Base-by-base conservation (phyloP, 345 rosid species). In the Eutrema yunnanense region DNA sequence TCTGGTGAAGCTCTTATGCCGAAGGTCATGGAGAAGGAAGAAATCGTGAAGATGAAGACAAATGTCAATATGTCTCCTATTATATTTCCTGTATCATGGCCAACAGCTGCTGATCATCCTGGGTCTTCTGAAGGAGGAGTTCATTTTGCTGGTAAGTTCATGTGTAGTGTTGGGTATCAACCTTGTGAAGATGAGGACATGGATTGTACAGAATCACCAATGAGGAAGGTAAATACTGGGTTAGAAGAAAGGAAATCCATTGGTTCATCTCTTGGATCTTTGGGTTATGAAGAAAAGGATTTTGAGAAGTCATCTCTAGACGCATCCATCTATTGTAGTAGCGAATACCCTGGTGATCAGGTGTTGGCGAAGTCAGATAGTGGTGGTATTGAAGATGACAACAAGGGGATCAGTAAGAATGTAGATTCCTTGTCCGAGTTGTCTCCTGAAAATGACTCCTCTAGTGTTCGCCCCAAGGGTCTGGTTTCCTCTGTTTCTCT, bases 11-110 rank as follows among this genome's bases (percentile, higher is more conserved):
- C 36, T 48, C 57, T 83, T 61, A 29, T 79, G 2, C 6, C 12
- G 32, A 84, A 84, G 63, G 82, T 62, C 80, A 73, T 53, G 37
- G 87, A 82, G 86, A 90, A 80, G 83, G 88, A 83, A 78, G 85
- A 71, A 60, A 67, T 83, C 42, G 69, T 77, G 73, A 88, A 83
- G 83, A 81, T 58, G 73, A 47, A 75, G n/a, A 75, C 72, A 22
- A 22, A 22, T 0, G 26, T 22, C 75, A 78, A 51, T 32, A 71
- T 26, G 8, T 65, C 65, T 48, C 69, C 79, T 67, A 47, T 32
- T 30, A 52, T 30, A 51, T 5, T 61, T 36, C 69, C 22, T 62
- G 51, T 52, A 46, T 44, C 74, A 61, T 54, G 55, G 50, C 62
- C 74, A 60, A 67, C 69, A 68, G 61, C 57, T 26, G 2, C 49